Conservation (phyloP, 305 asterid species). For the Fraxinus angustifolia region DNA sequence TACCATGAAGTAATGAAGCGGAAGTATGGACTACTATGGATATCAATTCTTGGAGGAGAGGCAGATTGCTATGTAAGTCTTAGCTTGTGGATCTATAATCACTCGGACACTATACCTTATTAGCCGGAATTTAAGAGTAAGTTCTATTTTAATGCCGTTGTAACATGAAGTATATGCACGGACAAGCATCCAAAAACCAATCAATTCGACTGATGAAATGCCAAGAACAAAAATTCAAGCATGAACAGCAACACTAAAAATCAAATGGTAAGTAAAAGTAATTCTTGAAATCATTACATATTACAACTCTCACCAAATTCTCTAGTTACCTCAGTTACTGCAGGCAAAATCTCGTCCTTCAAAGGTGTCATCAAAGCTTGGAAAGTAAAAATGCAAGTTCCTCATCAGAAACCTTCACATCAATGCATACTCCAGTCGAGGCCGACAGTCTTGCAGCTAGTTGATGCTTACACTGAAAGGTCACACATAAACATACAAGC, state of each 20-base stretch:
- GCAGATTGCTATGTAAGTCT: neutral
- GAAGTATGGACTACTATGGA: neutral
- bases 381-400: constrained; percentile 67
- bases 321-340: neutral
- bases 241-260: neutral
- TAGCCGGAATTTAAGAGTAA: neutral
- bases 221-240: neutral
- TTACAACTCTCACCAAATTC: neutral
- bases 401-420: constrained; percentile 66
- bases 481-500: neutral
- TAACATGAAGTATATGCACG: neutral
- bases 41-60: neutral
- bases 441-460: constrained; percentile 87
- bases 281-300: neutral
- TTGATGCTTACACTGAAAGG: constrained; percentile 82
- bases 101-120: neutral
- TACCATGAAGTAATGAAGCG: neutral
- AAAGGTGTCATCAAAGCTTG: constrained; percentile 44
- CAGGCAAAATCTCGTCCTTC: neutral
- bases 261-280: neutral
- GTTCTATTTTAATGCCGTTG: neutral
- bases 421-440: constrained; percentile 53
- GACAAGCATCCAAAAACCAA: neutral
- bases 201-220: neutral
- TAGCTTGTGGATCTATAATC: neutral